Percentiles rank a stretch among this genome's conserved stretches.
These are phyloP conservation scores for Lumnitzera racemosa DNA, from an alignment of 345 rosid genomes.

Conservation along the genomic window DNA sequence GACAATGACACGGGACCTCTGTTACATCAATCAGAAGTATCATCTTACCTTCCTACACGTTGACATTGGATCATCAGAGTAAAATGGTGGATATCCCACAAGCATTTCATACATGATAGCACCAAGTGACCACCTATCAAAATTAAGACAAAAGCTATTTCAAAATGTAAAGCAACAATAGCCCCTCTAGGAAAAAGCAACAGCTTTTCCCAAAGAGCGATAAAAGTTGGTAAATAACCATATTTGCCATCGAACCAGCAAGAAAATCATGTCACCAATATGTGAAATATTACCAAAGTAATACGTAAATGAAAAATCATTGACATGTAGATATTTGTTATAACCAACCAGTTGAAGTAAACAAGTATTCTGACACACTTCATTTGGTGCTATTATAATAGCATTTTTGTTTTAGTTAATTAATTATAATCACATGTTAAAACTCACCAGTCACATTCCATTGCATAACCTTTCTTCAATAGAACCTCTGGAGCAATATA, in stretches of 20 bases:
- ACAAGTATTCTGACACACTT: background rate
- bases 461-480: slow-evolving; percentile 90
- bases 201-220: no score
- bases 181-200: background rate
- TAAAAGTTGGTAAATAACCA: no score
- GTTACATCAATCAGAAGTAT: background rate
- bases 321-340: no score
- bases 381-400: background rate
- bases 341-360: background rate
- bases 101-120: slow-evolving; percentile 98
- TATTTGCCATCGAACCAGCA: background rate
- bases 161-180: background rate
- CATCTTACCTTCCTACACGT: slow-evolving; percentile 77
- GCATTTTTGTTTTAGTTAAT: no score
- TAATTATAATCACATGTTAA: background rate
- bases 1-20: background rate
- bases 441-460: slow-evolving; percentile 97
- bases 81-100: slow-evolving; percentile 93
- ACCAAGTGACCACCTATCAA: slow-evolving; percentile 95
- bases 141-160: slow-evolving; percentile 4
- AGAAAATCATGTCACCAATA: background rate
- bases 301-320: no score
- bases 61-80: slow-evolving; percentile 97
- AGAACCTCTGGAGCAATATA: slow-evolving; percentile 96
- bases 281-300: no score